Evolutionary conservation across 768 basidiomycete genomes (phyloP), one percentile per base, ranked within the genome.

Genomic region (Naganishia randhawae): DNA sequence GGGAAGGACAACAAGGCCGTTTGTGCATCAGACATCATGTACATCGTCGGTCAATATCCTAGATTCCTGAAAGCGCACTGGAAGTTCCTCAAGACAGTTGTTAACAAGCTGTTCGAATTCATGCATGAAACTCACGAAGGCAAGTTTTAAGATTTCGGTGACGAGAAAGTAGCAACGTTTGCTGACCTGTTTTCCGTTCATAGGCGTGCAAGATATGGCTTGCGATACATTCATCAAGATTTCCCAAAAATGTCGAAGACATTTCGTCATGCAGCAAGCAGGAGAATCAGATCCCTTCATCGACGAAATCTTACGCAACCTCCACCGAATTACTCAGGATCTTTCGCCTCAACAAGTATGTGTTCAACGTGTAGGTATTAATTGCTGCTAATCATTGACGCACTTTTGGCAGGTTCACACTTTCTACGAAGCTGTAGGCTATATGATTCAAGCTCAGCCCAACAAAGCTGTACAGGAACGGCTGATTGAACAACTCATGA

Each of bases 201-300:
- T 73, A 91, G 92, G 94, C 83, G 96, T 99, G 13, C 96, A 99
- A 80, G 96, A 99, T 82, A 99, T 99, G 96, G 96, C 96, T 52
- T 99, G 96, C 81, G 96, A 99, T 79, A 99, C 96, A 0, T 99
- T 99, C 82, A 98, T 99, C 84, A 99, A 98, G 82, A 99, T 99
- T 74, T 92, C 96, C 27, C 96, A 99, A 80, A 99, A 98, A 80
- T 98, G 94, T 79, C 85, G 93, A 48, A 85, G 95, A 64, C 96
- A 99, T 80, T 99, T 99, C 74, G 92, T 99, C 69, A 92, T 98
- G 89, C 92, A 94, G 77, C 96, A 99, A 80, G 89, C 92, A 10
- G 92, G 92, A 69, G 96, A 99, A 81, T 86, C 87, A 64, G 96
- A 99, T 77, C 96, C 96, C 1, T 99, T 98, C 80, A 89, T 99